Conservation (phyloP, 768 basidiomycete species). For the Suillus occidentalis region DNA sequence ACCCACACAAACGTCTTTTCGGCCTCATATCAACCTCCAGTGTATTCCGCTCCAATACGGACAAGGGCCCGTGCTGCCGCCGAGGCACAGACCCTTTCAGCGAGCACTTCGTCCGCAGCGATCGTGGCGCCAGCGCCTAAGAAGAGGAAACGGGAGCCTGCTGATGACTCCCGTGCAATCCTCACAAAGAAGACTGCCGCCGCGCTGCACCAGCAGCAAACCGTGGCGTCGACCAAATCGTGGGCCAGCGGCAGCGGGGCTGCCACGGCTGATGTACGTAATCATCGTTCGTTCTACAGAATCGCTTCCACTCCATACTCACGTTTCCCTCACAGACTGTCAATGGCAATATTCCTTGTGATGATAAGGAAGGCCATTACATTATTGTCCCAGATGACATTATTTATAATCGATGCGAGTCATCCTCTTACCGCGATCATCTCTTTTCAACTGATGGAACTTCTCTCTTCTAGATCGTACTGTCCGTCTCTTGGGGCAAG, state of each 20-base stretch:
- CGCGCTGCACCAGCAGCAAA: conserved; percentile 50
- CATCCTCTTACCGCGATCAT: conserved; percentile 3
- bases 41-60: conserved; percentile 73
- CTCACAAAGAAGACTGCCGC: conserved; percentile 60
- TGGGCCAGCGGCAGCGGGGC: conserved; percentile 68
- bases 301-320: conserved; percentile 23
- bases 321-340: conserved; percentile 47
- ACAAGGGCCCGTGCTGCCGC: conserved; percentile 86
- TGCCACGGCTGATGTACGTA: conserved; percentile 67
- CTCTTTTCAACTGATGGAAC: conserved; percentile 15
- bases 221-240: conserved; percentile 54
- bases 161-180: conserved; percentile 70
- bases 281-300: conserved; percentile 15
- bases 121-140: conserved; percentile 72
- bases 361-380: conserved; percentile 99
- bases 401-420: conserved; percentile 81
- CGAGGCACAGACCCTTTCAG: conserved; percentile 76
- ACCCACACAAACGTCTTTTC: conserved; percentile 73
- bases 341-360: conserved; percentile 73
- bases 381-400: conserved; percentile 91
- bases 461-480: conserved; percentile 71
- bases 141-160: conserved; percentile 80
- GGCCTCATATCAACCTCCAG: conserved; percentile 76
- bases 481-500: conserved; percentile 88
- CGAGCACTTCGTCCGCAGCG: conserved; percentile 60